phyloP scores from a whole-genome alignment of 257 asterid species.

The Echium plantagineum region DNA sequence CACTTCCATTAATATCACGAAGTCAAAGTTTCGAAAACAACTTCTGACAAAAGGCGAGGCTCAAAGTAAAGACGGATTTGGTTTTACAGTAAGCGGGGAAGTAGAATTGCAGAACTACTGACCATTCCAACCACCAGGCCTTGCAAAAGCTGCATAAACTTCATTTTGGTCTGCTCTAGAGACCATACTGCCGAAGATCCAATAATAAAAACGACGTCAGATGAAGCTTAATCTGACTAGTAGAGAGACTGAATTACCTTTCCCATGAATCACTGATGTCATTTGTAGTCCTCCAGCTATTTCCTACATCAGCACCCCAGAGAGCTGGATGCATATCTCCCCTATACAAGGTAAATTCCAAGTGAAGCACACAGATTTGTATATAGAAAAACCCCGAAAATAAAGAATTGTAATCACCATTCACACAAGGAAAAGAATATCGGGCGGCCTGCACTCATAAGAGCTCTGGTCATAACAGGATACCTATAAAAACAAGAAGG shows the following conservation, averaged over 20 bases:
- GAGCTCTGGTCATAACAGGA: slow-evolving; percentile 81
- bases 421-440: slow-evolving; percentile 81
- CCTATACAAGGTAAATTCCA: slow-evolving; percentile 29
- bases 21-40: not conserved
- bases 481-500: slow-evolving; percentile 28
- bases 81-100: not conserved
- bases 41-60: not conserved
- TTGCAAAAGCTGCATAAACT: slow-evolving; percentile 70
- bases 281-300: slow-evolving; percentile 93
- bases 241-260: slow-evolving; percentile 23
- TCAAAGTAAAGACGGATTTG: too few relatives aligned
- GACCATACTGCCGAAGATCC: slow-evolving; percentile 47
- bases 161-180: slow-evolving; percentile 87
- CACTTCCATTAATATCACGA: not conserved
- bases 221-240: not conserved
- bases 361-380: not conserved
- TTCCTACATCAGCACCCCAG: slow-evolving; percentile 65
- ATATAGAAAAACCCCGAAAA: not conserved
- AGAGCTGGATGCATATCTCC: slow-evolving; percentile 92
- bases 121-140: slow-evolving; percentile 99
- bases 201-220: not conserved
- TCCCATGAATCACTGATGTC: slow-evolving; percentile 79
- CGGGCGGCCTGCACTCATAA: slow-evolving; percentile 59
- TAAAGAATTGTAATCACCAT: slow-evolving; percentile 34
- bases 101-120: slow-evolving; percentile 15